Evolutionary conservation across 805 yeast species (phyloP).

Genomic region (Lipomyces yamadae): DNA sequence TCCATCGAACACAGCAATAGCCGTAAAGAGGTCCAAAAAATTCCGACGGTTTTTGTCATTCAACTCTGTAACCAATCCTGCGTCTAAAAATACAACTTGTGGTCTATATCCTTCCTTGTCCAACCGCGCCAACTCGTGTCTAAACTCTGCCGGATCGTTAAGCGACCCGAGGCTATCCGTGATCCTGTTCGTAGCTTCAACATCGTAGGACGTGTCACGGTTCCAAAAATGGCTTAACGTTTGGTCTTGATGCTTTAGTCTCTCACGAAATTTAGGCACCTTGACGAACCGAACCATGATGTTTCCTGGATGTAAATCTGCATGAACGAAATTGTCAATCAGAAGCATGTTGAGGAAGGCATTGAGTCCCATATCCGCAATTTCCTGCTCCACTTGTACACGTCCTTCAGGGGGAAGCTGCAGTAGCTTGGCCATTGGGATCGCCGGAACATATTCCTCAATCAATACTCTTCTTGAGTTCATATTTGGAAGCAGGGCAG

Average conservation of each 20-base stretch:
- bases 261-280: conserved; percentile 13
- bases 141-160: conserved; percentile 30
- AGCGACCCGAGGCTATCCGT: conserved; percentile 40
- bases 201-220: conserved; percentile 32
- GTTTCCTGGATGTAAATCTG: conserved; percentile 97
- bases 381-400: conserved; percentile 50
- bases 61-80: conserved; percentile 91
- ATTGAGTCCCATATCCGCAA: conserved; percentile 84
- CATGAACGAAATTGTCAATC: conserved; percentile 91
- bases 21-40: conserved; percentile 85
- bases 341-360: conserved; percentile 92
- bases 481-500: conserved; percentile 43
- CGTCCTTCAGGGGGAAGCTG: conserved; percentile 47
- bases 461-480: conserved; percentile 76
- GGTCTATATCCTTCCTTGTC: conserved; percentile 70
- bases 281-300: conserved; percentile 75
- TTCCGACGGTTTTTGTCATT: conserved; percentile 77
- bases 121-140: conserved; percentile 50
- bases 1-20: conserved; percentile 91
- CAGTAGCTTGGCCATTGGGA: conserved; percentile 77
- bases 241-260: conserved; percentile 2
- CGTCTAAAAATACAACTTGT: conserved; percentile 87
- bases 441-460: conserved; percentile 82
- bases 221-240: conserved; percentile 20
- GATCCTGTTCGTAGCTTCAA: conserved; percentile 39